Percentiles rank a stretch among this genome's conserved stretches.
These are phyloP conservation scores for Dendrobium catenatum DNA, from an alignment of 106 monocot genomes.

Conservation along the genomic window DNA sequence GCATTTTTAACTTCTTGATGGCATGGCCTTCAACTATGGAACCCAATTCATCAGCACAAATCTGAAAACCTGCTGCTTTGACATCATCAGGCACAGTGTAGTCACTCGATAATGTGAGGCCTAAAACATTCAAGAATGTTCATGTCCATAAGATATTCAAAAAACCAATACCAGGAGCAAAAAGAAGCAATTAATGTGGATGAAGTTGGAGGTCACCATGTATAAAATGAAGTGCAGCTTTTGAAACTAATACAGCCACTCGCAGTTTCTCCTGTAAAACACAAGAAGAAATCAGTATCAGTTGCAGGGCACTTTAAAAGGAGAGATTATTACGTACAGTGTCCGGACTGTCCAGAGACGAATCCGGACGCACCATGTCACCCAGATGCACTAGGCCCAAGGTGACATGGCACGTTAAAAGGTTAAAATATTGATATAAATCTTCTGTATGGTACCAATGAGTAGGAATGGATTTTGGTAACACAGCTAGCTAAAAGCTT, in stretches of 20 bases:
- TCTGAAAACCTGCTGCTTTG: conserved; percentile 28
- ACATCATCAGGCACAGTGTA: conserved; percentile 26
- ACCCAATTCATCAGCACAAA: conserved; percentile 33
- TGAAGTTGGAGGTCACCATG: conserved; percentile 12
- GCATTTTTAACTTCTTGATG: conserved; percentile 23
- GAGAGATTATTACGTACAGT: background rate
- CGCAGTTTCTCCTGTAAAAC: conserved; percentile 29
- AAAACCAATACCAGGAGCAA: background rate
- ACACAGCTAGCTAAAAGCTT: too few species aligned
- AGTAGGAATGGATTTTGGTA: background rate
- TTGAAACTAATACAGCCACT: conserved; percentile 30
- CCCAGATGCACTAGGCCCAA: too few species aligned
- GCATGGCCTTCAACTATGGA: conserved; percentile 37
- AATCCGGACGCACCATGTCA: too few species aligned
- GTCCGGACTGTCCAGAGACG: too few species aligned
- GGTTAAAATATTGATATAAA: background rate
- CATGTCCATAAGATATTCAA: background rate
- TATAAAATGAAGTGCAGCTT: conserved; percentile 31
- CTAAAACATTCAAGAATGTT: background rate
- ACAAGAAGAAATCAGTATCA: background rate
- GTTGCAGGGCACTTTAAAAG: background rate
- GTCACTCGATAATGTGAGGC: conserved; percentile 11
- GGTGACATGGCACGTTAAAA: background rate
- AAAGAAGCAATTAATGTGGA: background rate
- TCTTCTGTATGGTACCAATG: background rate